Evolutionary conservation across 306 rosid species (phyloP), one percentile per base, ranked within the genome.

Genomic region (Acmispon strigosus): DNA sequence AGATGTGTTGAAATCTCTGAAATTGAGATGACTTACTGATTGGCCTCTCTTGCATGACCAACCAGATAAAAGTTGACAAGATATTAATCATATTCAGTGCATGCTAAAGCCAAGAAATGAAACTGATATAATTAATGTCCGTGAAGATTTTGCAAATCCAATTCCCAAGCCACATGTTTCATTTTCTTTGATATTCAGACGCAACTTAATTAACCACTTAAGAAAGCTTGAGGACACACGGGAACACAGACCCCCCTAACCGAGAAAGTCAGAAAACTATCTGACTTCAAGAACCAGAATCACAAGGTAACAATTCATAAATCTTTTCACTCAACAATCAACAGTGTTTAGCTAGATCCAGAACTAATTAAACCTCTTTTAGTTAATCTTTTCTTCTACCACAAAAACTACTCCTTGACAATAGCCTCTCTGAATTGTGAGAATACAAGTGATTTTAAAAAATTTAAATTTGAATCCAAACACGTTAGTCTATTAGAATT

Each of bases 121-220:
- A 64, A 62, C 76, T 76, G 71, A 66, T 69, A 50, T 27, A 32
- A 32, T 32, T 57, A 42, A 75, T 63, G 69, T 77, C 76, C 67
- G 56, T 72, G 77, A n/a, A n/a, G n/a, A 81, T 79, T 83, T 66
- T 69, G 53, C 67, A 62, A 34, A 62, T 78, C 67, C 75, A 73
- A 62, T 75, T 76, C 78, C 74, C 73, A 67, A 56, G 64, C 68
- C 27, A 14, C 79, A n/a, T n/a, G 69, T 83, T 72, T 82, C 70
- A 71, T 71, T 80, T 85, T 81, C 92, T 83, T 66, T 75, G 76
- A 70, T 78, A 73, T 63, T 76, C 65, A 48, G 69, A 60, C 50
- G 58, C 70, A 69, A 78, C 0, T 5, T 5, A 5, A 32, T 27
- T 27, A 22, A 81, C 72, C 81, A 70, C 81, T 62, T 66, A 56